Percentiles rank a stretch among this genome's conserved stretches.
Conservation (phyloP, 2,329 filamentous ascomycete species). For the Fusarium napiforme region DNA sequence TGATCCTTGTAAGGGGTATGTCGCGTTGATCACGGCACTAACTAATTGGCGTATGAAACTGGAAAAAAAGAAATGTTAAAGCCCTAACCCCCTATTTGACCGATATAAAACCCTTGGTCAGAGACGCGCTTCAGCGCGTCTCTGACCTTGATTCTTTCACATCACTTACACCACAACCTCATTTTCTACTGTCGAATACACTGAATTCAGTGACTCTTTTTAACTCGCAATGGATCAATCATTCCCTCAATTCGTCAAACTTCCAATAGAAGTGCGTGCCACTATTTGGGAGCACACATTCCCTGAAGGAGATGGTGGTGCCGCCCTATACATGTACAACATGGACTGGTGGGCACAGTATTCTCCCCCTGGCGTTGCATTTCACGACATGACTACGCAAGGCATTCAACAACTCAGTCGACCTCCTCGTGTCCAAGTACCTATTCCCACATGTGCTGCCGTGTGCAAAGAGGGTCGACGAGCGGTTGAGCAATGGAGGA, state of each 20-base stretch:
- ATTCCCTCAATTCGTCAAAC: slow-evolving; percentile 36
- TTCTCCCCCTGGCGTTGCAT: not conserved
- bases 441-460: slow-evolving; percentile 18
- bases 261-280: slow-evolving; percentile 43
- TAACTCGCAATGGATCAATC: not conserved
- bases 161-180: not conserved
- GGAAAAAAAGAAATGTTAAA: not conserved
- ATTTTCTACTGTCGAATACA: not conserved
- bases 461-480: slow-evolving; percentile 42
- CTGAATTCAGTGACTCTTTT: no score
- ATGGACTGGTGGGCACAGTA: slow-evolving; percentile 25
- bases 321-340: slow-evolving; percentile 33
- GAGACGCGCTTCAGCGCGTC: not conserved
- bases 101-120: not conserved
- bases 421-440: slow-evolving; percentile 23
- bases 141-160: slow-evolving; percentile 4
- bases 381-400: not conserved
- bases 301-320: slow-evolving; percentile 8
- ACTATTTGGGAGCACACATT: slow-evolving; percentile 40
- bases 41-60: not conserved
- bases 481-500: slow-evolving; percentile 29
- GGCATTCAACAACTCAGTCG: not conserved
- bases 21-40: not conserved
- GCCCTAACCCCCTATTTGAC: not conserved
- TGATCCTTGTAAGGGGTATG: not conserved